Evolutionary conservation across 495 filamentous ascomycete genomes (phyloP), one percentile per base, ranked within the genome.

Genomic region (Staphylotrichum longicolle): DNA sequence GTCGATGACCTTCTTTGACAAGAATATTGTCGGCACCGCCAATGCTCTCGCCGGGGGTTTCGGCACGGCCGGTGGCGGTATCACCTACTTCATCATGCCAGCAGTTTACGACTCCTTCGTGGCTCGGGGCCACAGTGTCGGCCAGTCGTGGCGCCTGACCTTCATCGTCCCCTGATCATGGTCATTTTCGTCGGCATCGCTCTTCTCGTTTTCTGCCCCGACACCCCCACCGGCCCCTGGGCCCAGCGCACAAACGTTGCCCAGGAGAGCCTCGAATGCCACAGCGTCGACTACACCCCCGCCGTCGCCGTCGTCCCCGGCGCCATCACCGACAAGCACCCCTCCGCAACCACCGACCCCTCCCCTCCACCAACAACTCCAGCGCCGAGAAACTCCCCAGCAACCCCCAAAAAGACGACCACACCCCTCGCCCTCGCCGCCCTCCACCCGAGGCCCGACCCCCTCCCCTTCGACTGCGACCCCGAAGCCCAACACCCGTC

Each of bases 1-100:
- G 93, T 89, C 87, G 33, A 96, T 93, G 0, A 91, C 88, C 3
- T 97, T 93, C 79, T 96, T 94, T 68, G 93, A 98, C 77, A 96
- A 96, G 79, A 95, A 91, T 68, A 84, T 97, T 15, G 90, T 98
- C 30, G 93, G 93, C 39, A 90, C 90, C 4, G 91, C 93, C 59
- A 98, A 96, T 69, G 87, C 91, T 7, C 75, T 98, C 3, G 87
- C 91, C 10, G 93, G 84, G 53, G 93, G 93, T 2, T 86, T 88
- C 71, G 93, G 93, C 41, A 98, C 96, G 62, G 84, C 92, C 41
- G 93, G 93, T 61, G 93, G 93, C 61, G 93, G 93, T 48, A 90
- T 96, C 66, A 83, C 82, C 12, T 89, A 88, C 72, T 97, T 97
- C 75, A 82, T 96, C 62, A 98, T 98, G 93, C 93, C 93, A 2